Base-by-base conservation (phyloP, 345 rosid genomes). In the Odontarrhena argentea region DNA sequence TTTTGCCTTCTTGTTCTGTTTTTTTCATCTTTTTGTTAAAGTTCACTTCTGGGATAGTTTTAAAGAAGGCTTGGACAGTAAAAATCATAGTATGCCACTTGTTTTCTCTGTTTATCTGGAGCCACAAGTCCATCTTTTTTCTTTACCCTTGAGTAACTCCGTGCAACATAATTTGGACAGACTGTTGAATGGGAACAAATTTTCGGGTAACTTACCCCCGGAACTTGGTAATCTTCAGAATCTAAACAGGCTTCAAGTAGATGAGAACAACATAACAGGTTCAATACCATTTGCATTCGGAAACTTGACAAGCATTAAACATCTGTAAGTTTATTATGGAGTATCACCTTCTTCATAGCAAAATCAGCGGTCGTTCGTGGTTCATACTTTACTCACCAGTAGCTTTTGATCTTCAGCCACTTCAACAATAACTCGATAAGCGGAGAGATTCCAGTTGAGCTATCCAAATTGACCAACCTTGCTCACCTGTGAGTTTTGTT, bases 121-220 rank as follows among this genome's bases (percentile, higher is more conserved):
- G 44, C 44, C 34, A 38, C 38, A 38, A 9, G 11, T 12, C 35
- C 45, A 34, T 3, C 36, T 6, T 30, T 32, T 14, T 60, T 26
- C 13, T 9, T 60, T 11, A 0, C 11, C 40, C 45, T 55, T 2
- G 26, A 2, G 14, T 55, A 36, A 55, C n/a, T 38, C 51, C 41
- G 47, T 46, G 52, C 63, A 58, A 51, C 42, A 44, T 68, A 70
- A 22, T 68, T 58, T 57, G 51, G 51, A 47, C 84, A 89, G 98
- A 80, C 89, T 92, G 68, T 84, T 89, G 82, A 92, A 86, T 69
- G 98, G 98, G 63, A 92, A 92, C 81, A 77, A 71, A 25, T 75
- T 92, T 37, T 49, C 85, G 22, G 98, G 96, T 63, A 54, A 84
- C 62, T 80, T 92, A 56, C 96, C 98, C 3, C 86, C 81, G 46